Conservation (phyloP, 352 stramenopile genomes). For the Phytophthora gonapodyides region DNA sequence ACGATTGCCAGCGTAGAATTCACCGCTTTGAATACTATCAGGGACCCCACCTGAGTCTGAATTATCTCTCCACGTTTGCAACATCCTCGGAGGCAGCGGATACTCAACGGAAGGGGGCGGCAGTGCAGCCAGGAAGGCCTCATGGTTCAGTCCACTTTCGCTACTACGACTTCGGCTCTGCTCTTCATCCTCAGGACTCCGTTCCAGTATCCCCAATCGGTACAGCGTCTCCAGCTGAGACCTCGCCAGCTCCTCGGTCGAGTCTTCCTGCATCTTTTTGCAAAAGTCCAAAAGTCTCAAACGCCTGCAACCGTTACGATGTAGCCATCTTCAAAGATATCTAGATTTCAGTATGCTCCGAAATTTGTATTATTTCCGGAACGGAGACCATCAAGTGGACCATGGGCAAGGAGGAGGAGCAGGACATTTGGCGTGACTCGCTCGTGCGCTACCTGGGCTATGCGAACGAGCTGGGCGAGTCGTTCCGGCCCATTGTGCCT, state of each 20-base stretch:
- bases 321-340: constrained; percentile 14
- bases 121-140: constrained; percentile 31
- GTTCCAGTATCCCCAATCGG: constrained; percentile 50
- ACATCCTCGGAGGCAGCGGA: background rate
- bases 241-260: constrained; percentile 41
- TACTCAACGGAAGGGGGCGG: constrained; percentile 24
- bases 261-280: constrained; percentile 16
- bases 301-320: constrained; percentile 18
- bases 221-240: constrained; percentile 62
- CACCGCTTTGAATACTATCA: constrained; percentile 10
- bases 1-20: constrained; percentile 1
- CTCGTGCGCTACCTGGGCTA: constrained; percentile 90
- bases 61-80: constrained; percentile 3
- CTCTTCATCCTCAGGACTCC: constrained; percentile 31
- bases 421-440: constrained; percentile 86
- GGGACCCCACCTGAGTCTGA: constrained; percentile 8
- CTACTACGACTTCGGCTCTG: constrained; percentile 16
- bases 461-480: constrained; percentile 89
- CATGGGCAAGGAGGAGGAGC: constrained; percentile 7
- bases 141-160: constrained; percentile 12
- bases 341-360: constrained; percentile 5
- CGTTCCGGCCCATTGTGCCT: constrained; percentile 80
- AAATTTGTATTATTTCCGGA: constrained; percentile 1
- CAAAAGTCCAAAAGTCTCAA: constrained; percentile 6
- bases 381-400: constrained; percentile 9